Evolutionary conservation across 2,329 filamentous ascomycete genomes (phyloP).

Genomic region (Phyllosticta citrichinensis): DNA sequence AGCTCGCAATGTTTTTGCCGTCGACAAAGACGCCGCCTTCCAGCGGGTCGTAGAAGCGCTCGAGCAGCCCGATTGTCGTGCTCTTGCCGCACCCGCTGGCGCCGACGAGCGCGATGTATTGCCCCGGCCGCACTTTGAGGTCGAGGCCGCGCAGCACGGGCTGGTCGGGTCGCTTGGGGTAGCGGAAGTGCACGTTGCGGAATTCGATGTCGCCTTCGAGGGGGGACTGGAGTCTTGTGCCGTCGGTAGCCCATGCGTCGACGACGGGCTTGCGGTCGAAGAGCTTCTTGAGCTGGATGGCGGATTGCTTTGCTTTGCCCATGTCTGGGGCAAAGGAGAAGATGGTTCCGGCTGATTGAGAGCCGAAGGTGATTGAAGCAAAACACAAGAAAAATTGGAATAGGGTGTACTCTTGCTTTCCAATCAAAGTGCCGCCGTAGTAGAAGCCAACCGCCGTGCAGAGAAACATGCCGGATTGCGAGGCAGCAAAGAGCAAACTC

Average conservation of each 20-base stretch:
- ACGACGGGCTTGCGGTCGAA: conserved; percentile 73
- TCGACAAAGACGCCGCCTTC: conserved; percentile 71
- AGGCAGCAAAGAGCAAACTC: conserved; percentile 69
- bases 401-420: conserved; percentile 56
- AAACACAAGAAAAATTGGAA: conserved; percentile 94
- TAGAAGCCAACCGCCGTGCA: conserved; percentile 76
- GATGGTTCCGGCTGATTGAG: conserved; percentile 80
- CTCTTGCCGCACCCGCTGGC: conserved; percentile 85
- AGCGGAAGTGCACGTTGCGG: conserved; percentile 86
- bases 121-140: conserved; percentile 60
- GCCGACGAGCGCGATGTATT: conserved; percentile 80
- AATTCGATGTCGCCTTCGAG: conserved; percentile 76
- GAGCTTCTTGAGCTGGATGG: conserved; percentile 63
- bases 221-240: conserved; percentile 44
- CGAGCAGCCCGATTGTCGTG: conserved; percentile 77
- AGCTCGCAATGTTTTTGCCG: conserved; percentile 63
- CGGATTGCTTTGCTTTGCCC: conserved; percentile 82
- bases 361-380: conserved; percentile 77
- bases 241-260: conserved; percentile 68
- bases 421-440: conserved; percentile 76
- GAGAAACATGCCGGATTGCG: conserved; percentile 74
- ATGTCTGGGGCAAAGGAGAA: conserved; percentile 89
- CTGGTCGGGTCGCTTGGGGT: conserved; percentile 78
- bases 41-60: conserved; percentile 83
- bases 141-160: conserved; percentile 82